phyloP scores from a whole-genome alignment of 179 eudicot genomes.

The Spergularia azorica region DNA sequence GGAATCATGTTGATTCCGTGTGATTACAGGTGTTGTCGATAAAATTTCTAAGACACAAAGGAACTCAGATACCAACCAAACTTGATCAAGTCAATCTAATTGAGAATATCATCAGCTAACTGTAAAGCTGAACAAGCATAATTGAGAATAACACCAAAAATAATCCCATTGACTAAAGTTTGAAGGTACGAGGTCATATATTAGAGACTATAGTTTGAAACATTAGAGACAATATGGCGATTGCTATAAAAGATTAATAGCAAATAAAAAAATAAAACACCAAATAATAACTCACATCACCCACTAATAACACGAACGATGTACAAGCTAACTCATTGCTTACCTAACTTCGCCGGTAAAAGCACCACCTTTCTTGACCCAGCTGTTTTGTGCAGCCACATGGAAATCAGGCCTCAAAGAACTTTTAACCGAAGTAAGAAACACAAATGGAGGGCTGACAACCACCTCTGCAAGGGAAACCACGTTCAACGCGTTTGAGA shows the following conservation, averaged over 20 bases:
- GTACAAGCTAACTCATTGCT: constrained; percentile 8
- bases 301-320: neutral
- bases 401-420: constrained; percentile 69
- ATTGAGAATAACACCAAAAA: neutral
- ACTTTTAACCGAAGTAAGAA: constrained; percentile 57
- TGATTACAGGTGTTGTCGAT: too few species aligned
- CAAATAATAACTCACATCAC: neutral
- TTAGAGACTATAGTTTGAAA: neutral
- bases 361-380: constrained; percentile 94
- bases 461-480: constrained; percentile 75
- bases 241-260: too few species aligned
- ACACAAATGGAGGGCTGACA: constrained; percentile 84
- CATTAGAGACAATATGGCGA: too few species aligned
- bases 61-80: neutral
- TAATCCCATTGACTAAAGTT: neutral
- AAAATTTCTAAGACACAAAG: neutral
- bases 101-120: neutral
- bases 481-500: constrained; percentile 13
- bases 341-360: constrained; percentile 94
- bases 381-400: constrained; percentile 91
- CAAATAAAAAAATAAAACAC: neutral
- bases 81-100: neutral
- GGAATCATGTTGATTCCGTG: too few species aligned
- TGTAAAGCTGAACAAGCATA: neutral
- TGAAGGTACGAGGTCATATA: neutral